These are phyloP conservation scores for Cercophora newfieldiana DNA, from an alignment of 495 filamentous ascomycete genomes.

Conservation along the genomic window DNA sequence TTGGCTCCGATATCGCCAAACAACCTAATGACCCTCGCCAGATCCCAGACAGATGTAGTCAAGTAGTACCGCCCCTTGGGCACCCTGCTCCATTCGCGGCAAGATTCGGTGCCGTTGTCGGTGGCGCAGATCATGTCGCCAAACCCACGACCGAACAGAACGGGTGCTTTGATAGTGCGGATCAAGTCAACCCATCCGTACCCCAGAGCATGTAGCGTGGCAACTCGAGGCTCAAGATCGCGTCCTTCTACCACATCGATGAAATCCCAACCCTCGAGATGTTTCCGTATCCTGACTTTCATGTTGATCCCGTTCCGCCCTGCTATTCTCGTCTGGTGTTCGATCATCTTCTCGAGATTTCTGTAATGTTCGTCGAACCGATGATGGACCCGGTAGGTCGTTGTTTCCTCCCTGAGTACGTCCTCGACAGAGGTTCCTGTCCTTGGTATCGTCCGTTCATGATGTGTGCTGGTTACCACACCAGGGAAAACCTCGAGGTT, in stretches of 20 bases:
- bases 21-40: no score
- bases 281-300: conserved; percentile 26
- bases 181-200: conserved; percentile 41
- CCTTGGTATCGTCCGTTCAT: background rate
- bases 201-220: conserved; percentile 26
- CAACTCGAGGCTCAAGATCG: conserved; percentile 9
- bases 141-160: conserved; percentile 40
- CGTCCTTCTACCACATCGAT: conserved; percentile 29
- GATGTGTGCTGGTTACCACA: background rate
- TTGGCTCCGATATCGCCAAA: no score
- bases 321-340: background rate
- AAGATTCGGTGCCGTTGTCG: background rate
- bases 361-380: background rate
- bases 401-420: background rate
- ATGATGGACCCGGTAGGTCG: background rate
- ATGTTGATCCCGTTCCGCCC: conserved; percentile 13
- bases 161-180: conserved; percentile 34
- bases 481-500: no score
- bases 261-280: conserved; percentile 28
- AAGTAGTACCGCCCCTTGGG: conserved; percentile 2
- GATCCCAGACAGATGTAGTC: no score
- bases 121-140: conserved; percentile 34
- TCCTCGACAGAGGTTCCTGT: background rate
- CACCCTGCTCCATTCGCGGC: background rate
- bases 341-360: background rate